phyloP scores from a whole-genome alignment of 139 green algal genomes.

The Coccomyxa sp. region DNA sequence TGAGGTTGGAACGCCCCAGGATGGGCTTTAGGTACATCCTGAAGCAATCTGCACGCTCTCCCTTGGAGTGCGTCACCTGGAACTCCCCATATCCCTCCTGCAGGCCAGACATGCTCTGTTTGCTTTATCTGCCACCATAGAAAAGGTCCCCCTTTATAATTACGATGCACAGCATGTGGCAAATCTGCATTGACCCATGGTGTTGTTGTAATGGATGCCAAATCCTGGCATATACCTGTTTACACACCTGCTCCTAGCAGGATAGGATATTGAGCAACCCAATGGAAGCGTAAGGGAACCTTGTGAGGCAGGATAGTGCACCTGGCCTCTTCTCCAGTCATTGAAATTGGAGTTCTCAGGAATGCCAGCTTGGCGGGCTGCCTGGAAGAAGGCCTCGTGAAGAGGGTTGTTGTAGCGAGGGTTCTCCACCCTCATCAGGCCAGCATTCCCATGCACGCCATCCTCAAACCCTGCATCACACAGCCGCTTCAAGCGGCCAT shows the following conservation, averaged over 20 bases:
- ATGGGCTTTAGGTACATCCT: conserved; percentile 70
- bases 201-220: too few species aligned
- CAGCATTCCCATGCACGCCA: conserved; percentile 52
- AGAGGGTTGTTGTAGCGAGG: conserved; percentile 59
- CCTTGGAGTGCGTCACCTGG: conserved; percentile 77
- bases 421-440: conserved; percentile 70
- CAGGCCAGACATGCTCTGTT: too few species aligned
- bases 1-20: conserved; percentile 65
- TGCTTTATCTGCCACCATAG: too few species aligned
- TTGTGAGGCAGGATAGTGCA: conserved; percentile 5
- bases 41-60: conserved; percentile 68
- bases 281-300: too few species aligned
- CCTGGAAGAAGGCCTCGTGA: conserved; percentile 71
- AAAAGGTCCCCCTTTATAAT: too few species aligned
- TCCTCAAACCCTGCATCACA: neutral
- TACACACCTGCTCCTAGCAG: too few species aligned
- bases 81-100: conserved; percentile 82
- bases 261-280: too few species aligned
- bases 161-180: too few species aligned
- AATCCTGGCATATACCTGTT: too few species aligned
- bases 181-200: too few species aligned
- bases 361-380: conserved; percentile 56
- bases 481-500: too few species aligned
- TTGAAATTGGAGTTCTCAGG: conserved; percentile 83
- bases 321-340: conserved; percentile 70